Base-by-base conservation (phyloP, 2,329 filamentous ascomycete species). In the Dendryphion nanum region DNA sequence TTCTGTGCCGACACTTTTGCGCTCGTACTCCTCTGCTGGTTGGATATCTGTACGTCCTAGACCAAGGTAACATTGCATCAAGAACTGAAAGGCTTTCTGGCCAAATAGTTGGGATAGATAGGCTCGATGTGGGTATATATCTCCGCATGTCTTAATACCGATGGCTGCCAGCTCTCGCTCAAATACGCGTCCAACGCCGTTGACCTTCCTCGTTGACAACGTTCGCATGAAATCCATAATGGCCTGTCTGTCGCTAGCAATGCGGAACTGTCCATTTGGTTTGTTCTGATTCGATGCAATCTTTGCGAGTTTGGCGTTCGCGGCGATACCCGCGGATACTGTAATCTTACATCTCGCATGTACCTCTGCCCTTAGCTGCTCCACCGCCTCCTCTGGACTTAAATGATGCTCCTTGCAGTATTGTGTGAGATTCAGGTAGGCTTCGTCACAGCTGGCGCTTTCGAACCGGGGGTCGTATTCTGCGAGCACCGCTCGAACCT, bases 281-380 rank as follows among this genome's bases (percentile, higher is more conserved):
- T 98, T 98, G 66, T 97, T 96, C 63, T 85, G 81, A 59, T 98
- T 96, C 14, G 89, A 95, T 53, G 86, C 89, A 20, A 98, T 95
- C 67, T 98, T 98, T 19, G 93, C 91, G 12, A 98, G 74, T 59
- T 89, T 91, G 0, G 90, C 84, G 63, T 98, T 98, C 1, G 89
- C 86, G 1, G 89, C 91, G 43, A 98, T 95, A 1, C 93, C 93
- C 1, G 91, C 93, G 13, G 90, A 96, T 3, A 98, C 84, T 0
- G 90, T 96, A 40, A 98, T 83, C 26, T 84, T 81, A 0, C 89
- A 85, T 54, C 79, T 82, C 43, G 87, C 78, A 24, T 85, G 75
- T 1, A 98, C 80, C 55, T 95, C 82, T 8, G 74, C 74, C 7
- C 93, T 81, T 71, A 97, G 81, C 52, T 90, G 82, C 30, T 81